Base-by-base conservation (phyloP, 2,329 filamentous ascomycete species). In the Claviceps sp. region DNA sequence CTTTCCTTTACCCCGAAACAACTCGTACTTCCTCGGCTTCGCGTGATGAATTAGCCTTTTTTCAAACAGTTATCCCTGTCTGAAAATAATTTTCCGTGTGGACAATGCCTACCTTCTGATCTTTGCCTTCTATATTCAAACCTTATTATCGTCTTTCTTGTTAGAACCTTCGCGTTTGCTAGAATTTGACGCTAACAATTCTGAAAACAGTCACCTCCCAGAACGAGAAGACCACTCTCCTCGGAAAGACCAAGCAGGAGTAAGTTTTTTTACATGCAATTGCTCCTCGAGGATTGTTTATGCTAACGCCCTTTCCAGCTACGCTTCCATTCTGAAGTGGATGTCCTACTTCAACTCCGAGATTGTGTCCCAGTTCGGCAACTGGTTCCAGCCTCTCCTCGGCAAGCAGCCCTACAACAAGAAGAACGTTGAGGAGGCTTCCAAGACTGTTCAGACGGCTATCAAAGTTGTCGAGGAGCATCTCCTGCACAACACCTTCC, bases 191-290 rank as follows among this genome's bases (percentile, higher is more conserved):
- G 59, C 67, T 72, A 62, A 72, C 63, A 38, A 26, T 7, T 53
- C 34, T 59, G 54, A 55, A 56, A 2, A 26, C 67, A 97, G 93
- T 98, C 70, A 89, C 93, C 65, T 97, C 93, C 63, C 93, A 98
- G 78, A 98, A 98, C 73, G 93, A 97, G 85, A 97, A 97, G 86
- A 98, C 93, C 65, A 94, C 89, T 62, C 89, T 98, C 61, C 84
- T 98, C 64, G 93, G 93, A 69, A 97, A 97, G 85, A 98, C 90
- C 76, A 98, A 98, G 86, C 91, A 98, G 79, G 93, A 98, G 83
- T 89, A 75, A 70, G 77, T 68, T 54, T 14, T n/a, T 36, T 0
- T 20, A 11, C 30, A 4, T 34, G 9, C 30, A 34, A 34, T 34
- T 34, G 9, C 30, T 34, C 9, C 30, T 34, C 30, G 30, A 34